Base-by-base conservation (phyloP, 2,329 filamentous ascomycete genomes). In the Pseudogymnoascus destructans region DNA sequence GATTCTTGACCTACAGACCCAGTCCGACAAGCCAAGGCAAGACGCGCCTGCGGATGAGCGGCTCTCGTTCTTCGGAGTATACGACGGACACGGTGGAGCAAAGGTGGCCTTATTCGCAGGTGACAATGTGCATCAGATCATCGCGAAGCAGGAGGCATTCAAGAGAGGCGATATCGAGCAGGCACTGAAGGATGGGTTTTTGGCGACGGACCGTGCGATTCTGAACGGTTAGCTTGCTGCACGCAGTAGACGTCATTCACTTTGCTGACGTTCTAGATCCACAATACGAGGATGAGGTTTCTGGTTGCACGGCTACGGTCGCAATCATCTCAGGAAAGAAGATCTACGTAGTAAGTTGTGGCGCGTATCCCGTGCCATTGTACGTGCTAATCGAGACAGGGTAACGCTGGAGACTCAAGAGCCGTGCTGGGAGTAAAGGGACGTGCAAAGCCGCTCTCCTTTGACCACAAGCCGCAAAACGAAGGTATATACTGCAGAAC, bases 391-490 rank as follows among this genome's bases (percentile, higher is more conserved):
- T 68, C 58, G 9, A 62, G 55, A 58, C 66, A 98, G 93, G 93
- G 89, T 68, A 98, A 98, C 71, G 89, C 93, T 63, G 93, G 93
- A 70, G 93, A 98, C 73, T 98, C 93, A 63, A 84, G 93, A 77
- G 89, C 86, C 69, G 93, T 98, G 23, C 75, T 98, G 64, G 93
- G 93, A 67, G 89, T 98, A 69, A 98, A 97, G 77, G 93, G 93
- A 64, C 83, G 93, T 67, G 93, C 93, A 65, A 98, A 97, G 77
- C 93, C 93, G 57, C 79, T 98, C 61, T 98, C 93, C n/a, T 95
- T 95, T 70, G 93, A 98, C 72, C 93, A 98, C 79, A 98, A 98
- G 76, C 93, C 93, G 40, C 91, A 96, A 72, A 96, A 97, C 66
- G 93, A 98, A 80, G 89, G 90, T 95, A 70, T 59, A 77, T 60